Evolutionary conservation across 2,329 filamentous ascomycete genomes (phyloP).

Genomic region (Colletotrichum paranaense): DNA sequence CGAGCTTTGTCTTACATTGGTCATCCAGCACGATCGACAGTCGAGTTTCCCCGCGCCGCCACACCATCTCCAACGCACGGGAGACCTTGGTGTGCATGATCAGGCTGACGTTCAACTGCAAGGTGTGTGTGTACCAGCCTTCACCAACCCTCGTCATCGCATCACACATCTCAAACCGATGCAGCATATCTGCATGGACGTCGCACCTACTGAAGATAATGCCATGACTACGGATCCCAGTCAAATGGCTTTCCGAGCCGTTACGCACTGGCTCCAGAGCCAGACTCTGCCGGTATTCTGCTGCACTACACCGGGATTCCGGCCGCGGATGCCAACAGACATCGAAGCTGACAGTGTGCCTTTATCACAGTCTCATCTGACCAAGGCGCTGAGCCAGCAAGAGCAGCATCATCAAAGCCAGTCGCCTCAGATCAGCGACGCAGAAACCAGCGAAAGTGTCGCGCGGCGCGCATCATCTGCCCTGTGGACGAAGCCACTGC

Average conservation of each 20-base stretch:
- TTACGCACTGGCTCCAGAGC: slow-evolving; percentile 36
- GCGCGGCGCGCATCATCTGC: slow-evolving; percentile 31
- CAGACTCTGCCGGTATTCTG: slow-evolving; percentile 36
- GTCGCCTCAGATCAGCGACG: slow-evolving; percentile 23
- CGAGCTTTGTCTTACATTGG: slow-evolving; percentile 27
- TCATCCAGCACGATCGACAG: slow-evolving; percentile 31
- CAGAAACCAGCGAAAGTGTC: slow-evolving; percentile 17
- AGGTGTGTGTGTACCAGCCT: slow-evolving; percentile 18
- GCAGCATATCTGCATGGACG: slow-evolving; percentile 35
- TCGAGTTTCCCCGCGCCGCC: slow-evolving; percentile 30
- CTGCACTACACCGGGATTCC: slow-evolving; percentile 34
- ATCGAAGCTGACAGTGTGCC: slow-evolving; percentile 34
- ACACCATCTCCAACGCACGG: slow-evolving; percentile 33
- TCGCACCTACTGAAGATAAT: slow-evolving; percentile 34
- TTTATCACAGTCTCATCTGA: slow-evolving; percentile 33
- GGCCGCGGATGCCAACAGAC: slow-evolving; percentile 30
- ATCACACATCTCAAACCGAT: slow-evolving; percentile 28
- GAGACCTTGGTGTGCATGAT: slow-evolving; percentile 22
- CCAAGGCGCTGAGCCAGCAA: slow-evolving; percentile 29
- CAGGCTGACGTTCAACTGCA: slow-evolving; percentile 31
- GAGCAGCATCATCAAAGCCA: slow-evolving; percentile 21
- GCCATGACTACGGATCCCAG: slow-evolving; percentile 36
- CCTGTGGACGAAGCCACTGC: slow-evolving; percentile 36
- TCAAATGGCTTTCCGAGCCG: slow-evolving; percentile 36
- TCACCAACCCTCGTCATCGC: slow-evolving; percentile 31